These are phyloP conservation scores for Xanthoconium separans DNA, from an alignment of 1,284 basidiomycete genomes.

Conservation along the genomic window DNA sequence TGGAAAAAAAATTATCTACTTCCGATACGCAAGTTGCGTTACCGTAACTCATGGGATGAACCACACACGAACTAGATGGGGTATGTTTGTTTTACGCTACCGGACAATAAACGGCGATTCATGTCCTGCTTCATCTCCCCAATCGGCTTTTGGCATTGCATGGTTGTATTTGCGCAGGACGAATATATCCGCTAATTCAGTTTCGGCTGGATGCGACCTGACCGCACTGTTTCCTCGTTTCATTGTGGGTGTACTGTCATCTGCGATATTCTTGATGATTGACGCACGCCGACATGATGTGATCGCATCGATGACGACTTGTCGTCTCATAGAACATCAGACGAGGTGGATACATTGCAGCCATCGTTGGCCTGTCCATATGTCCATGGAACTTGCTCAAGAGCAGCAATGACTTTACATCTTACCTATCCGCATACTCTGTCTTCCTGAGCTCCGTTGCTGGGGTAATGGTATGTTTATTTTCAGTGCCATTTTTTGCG, in stretches of 20 bases:
- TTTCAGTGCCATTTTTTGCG: not conserved
- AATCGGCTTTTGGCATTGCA: conserved; percentile 8
- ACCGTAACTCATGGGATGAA: conserved; percentile 6
- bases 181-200: conserved; percentile 84
- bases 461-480: conserved; percentile 66
- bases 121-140: conserved; percentile 3
- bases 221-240: conserved; percentile 79
- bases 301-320: conserved; percentile 1
- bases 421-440: conserved; percentile 82
- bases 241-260: conserved; percentile 47
- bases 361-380: conserved; percentile 73
- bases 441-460: conserved; percentile 82
- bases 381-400: conserved; percentile 82
- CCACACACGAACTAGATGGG: conserved; percentile 22
- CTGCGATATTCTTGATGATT: not conserved
- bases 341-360: conserved; percentile 78
- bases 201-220: conserved; percentile 83
- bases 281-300: not conserved
- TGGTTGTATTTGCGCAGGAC: conserved; percentile 41
- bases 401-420: conserved; percentile 74
- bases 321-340: conserved; percentile 64
- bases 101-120: conserved; percentile 23
- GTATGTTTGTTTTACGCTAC: conserved; percentile 18
- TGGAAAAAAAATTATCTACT: conserved; percentile 1
- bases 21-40: conserved; percentile 18